Percentiles rank a stretch among this genome's conserved stretches.
phyloP scores from a whole-genome alignment of 2,329 filamentous ascomycete genomes.

The Polychaeton citri region DNA sequence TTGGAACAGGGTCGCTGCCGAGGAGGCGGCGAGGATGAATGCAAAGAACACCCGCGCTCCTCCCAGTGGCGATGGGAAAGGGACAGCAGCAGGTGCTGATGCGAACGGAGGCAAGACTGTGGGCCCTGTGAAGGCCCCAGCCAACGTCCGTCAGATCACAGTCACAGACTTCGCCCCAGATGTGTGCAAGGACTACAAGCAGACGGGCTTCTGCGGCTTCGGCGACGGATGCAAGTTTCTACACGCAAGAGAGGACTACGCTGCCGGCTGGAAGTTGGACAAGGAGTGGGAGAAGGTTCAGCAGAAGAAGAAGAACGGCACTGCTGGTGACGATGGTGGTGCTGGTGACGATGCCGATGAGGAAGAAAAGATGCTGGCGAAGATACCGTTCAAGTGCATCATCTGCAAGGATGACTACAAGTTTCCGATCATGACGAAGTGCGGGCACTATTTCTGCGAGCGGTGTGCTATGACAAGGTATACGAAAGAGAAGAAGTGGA shows the following conservation, averaged over 20 bases:
- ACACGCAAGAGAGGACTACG: slow-evolving; percentile 65
- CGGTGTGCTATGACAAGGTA: slow-evolving; percentile 77
- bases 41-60: slow-evolving; percentile 62
- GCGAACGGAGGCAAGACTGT: slow-evolving; percentile 44
- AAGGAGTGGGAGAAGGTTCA: slow-evolving; percentile 80
- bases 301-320: slow-evolving; percentile 53
- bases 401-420: slow-evolving; percentile 72
- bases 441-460: slow-evolving; percentile 94
- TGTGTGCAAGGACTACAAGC: slow-evolving; percentile 89
- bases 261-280: slow-evolving; percentile 92
- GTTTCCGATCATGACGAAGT: slow-evolving; percentile 72
- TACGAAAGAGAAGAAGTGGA: slow-evolving; percentile 61
- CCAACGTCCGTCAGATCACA: slow-evolving; percentile 82
- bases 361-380: slow-evolving; percentile 61
- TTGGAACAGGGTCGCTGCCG: slow-evolving; percentile 85
- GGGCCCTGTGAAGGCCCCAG: slow-evolving; percentile 76
- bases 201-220: slow-evolving; percentile 60
- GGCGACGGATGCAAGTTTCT: slow-evolving; percentile 74
- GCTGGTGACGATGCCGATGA: slow-evolving; percentile 42
- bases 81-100: slow-evolving; percentile 38
- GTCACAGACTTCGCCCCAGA: slow-evolving; percentile 84
- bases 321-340: slow-evolving; percentile 35
- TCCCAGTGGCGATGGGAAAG: neutral
- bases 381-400: slow-evolving; percentile 80
- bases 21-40: slow-evolving; percentile 59